These are phyloP conservation scores for Selaginella tamariscina DNA, from an alignment of 75 land plant species.

Conservation along the genomic window DNA sequence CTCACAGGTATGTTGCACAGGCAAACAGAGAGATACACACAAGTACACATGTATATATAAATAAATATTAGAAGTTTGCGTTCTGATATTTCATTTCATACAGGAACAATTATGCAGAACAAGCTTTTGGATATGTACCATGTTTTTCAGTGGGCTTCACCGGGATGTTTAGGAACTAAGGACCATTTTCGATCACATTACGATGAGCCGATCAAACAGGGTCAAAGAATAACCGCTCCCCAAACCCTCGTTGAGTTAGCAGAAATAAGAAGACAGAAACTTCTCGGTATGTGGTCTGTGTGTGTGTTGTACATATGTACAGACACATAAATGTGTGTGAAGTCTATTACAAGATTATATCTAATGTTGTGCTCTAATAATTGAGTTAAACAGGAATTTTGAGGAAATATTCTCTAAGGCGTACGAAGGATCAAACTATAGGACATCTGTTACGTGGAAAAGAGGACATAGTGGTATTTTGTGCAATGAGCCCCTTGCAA, in stretches of 20 bases:
- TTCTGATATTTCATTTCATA: too few relatives aligned
- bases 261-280: conserved; percentile 56
- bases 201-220: conserved; percentile 90
- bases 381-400: too few relatives aligned
- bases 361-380: too few relatives aligned
- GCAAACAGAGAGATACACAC: too few relatives aligned
- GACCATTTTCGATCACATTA: conserved; percentile 83
- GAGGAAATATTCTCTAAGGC: conserved; percentile 47
- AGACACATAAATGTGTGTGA: too few relatives aligned
- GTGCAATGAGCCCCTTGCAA: conserved; percentile 90
- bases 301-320: conserved; percentile 6
- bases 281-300: conserved; percentile 22
- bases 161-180: conserved; percentile 70
- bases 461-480: conserved; percentile 92
- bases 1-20: too few relatives aligned
- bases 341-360: too few relatives aligned
- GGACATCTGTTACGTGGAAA: conserved; percentile 96
- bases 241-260: conserved; percentile 62
- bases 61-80: too few relatives aligned
- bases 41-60: too few relatives aligned
- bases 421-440: conserved; percentile 92
- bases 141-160: conserved; percentile 84
- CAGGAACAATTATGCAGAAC: conserved; percentile 94
- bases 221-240: conserved; percentile 85
- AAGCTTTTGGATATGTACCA: conserved; percentile 81